Evolutionary conservation across 2,329 filamentous ascomycete species (phyloP), one percentile per base, ranked within the genome.

Genomic region (Sporothrix sp.): DNA sequence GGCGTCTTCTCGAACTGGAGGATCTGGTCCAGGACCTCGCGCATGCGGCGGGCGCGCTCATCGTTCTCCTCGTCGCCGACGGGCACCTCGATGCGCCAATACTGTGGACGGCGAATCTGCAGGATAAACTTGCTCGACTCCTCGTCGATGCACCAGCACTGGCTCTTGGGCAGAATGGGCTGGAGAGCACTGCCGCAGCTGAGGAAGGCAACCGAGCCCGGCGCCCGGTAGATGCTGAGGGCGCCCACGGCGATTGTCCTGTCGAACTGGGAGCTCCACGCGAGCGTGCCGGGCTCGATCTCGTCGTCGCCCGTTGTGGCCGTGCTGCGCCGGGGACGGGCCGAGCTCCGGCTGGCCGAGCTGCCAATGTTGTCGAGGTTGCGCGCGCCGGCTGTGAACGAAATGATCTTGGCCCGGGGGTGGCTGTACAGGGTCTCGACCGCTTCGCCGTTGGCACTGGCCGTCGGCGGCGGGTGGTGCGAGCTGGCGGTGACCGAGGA

Each of bases 91-190:
- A 96, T 93, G 56, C 90, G 82, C 76, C 93, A 95, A 65, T 93
- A 96, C 38, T 85, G 84, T 27, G 90, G 84, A 39, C 84, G 79
- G 20, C 88, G 76, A 57, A 94, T 87, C 57, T 90, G 85, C 53
- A 96, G 70, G n/a, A 95, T 85, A 58, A 95, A 95, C 58, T 83
- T 78, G 65, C 73, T 88, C 36, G 84, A 84, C 51, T 82, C 77
- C 52, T 87, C 85, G 64, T 94, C 87, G 28, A 96, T 85, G 64
- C 86, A 94, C 90, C 90, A 96, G 63, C 86, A 94, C 66, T 95
- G 89, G 52, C 88, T 94, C 64, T 87, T 87, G 21, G 87, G 87
- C 48, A 96, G 70, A 55, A 96, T 93, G 10, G 90, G 85, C 60
- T 93, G 87, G 16, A 95, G 75, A 14, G 90, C 83, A 50, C 80